Conservation (phyloP, 192 early-diverging fungal genomes). For the Phycomyces blakesleeanus region DNA sequence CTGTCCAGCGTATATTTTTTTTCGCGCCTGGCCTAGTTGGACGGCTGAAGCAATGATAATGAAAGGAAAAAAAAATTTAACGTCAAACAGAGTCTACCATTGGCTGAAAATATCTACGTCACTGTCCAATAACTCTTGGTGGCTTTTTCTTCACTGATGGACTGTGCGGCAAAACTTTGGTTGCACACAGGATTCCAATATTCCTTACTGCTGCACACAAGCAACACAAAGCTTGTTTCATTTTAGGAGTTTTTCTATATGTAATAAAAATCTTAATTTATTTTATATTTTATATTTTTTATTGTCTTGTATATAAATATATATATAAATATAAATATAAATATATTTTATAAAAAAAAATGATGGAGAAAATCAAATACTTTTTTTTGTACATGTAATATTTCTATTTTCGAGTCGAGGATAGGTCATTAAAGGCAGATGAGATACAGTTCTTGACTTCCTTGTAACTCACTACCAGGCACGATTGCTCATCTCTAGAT, state of each 20-base stretch:
- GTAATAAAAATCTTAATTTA: too few relatives aligned
- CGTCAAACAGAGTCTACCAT: neutral
- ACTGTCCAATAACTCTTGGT: neutral
- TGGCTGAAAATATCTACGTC: neutral
- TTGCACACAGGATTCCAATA: too few relatives aligned
- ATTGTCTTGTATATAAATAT: neutral
- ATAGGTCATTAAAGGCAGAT: constrained; percentile 79
- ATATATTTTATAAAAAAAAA: neutral
- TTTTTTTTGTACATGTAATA: too few relatives aligned
- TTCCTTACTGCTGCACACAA: too few relatives aligned
- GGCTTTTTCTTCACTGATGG: too few relatives aligned
- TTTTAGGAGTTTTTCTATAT: too few relatives aligned
- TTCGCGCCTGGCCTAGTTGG: neutral
- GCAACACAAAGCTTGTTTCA: too few relatives aligned
- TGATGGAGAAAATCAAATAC: neutral
- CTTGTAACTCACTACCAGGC: constrained; percentile 91
- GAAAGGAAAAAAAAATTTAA: neutral
- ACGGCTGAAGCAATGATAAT: neutral
- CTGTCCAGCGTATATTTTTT: neutral
- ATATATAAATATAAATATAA: neutral
- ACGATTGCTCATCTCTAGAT: constrained; percentile 95
- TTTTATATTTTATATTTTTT: too few relatives aligned
- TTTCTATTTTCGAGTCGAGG: constrained; percentile 11
- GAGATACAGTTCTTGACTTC: constrained; percentile 94
- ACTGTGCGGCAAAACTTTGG: too few relatives aligned